These are phyloP conservation scores for Moricandia moricandioides DNA, from an alignment of 345 rosid genomes.

Conservation along the genomic window DNA sequence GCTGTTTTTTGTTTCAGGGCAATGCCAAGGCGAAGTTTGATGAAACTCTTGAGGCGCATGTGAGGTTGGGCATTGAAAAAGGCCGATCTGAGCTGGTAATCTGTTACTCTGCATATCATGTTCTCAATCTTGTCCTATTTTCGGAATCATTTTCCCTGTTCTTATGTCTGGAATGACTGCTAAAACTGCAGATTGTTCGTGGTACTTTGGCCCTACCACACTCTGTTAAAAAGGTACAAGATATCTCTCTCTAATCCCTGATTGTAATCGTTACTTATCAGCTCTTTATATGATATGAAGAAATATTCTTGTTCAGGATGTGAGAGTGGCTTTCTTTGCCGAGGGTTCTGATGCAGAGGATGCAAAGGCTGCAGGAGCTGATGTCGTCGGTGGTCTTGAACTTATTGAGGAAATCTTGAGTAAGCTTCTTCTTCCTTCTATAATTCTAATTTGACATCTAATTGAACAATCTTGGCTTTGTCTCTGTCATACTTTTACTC, in stretches of 20 bases:
- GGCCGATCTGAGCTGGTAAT: slow-evolving; percentile 82
- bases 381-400: slow-evolving; percentile 83
- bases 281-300: not conserved
- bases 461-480: not conserved
- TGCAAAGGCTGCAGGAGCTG: slow-evolving; percentile 95
- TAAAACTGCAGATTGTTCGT: slow-evolving; percentile 86
- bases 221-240: slow-evolving; percentile 73
- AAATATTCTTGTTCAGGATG: slow-evolving; percentile 50
- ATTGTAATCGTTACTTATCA: not conserved
- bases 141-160: too few relatives aligned
- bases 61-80: slow-evolving; percentile 25
- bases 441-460: slow-evolving; percentile 7
- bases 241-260: slow-evolving; percentile 7
- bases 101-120: not conserved
- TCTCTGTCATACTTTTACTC: too few relatives aligned
- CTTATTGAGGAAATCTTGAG: slow-evolving; percentile 79
- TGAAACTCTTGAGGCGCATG: too few relatives aligned
- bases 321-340: slow-evolving; percentile 85
- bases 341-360: slow-evolving; percentile 95
- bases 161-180: too few relatives aligned
- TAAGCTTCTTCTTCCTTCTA: slow-evolving; percentile 30
- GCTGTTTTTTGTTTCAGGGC: not conserved
- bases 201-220: slow-evolving; percentile 89
- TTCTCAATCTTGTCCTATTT: not conserved
- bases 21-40: too few relatives aligned